Conservation (phyloP, 331 rosid genomes). For the Acacia concinna region DNA sequence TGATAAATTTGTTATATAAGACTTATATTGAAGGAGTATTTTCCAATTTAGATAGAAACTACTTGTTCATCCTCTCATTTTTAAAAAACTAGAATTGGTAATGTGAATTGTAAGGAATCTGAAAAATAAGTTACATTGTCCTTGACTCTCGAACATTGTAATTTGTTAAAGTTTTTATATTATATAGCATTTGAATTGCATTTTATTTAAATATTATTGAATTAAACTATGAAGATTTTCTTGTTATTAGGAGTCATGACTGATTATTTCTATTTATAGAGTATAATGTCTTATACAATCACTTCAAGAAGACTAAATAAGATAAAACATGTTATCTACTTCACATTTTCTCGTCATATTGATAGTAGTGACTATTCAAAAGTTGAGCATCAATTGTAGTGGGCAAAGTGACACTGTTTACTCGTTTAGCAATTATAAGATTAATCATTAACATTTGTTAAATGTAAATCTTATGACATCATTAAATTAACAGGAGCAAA, state of each 20-base stretch:
- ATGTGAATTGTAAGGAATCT: not conserved
- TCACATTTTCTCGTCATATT: not conserved
- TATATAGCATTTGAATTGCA: too few relatives aligned
- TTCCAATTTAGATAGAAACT: too few relatives aligned
- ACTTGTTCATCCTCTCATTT: not conserved
- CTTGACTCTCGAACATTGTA: too few relatives aligned
- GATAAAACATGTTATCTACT: not conserved
- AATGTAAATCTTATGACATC: not conserved
- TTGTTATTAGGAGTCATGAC: not conserved
- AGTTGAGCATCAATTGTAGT: not conserved
- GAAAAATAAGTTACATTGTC: not conserved
- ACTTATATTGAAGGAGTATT: not conserved
- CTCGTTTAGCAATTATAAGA: not conserved
- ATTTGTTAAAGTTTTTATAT: not conserved
- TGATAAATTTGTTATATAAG: too few relatives aligned
- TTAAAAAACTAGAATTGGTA: not conserved
- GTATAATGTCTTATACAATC: not conserved
- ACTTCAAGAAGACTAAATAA: not conserved
- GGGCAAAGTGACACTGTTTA: not conserved
- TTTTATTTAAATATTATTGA: not conserved
- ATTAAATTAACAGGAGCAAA: not conserved
- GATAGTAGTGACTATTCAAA: not conserved
- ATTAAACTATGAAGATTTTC: not conserved
- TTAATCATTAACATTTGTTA: not conserved
- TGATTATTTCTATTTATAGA: not conserved